phyloP scores from a whole-genome alignment of 495 filamentous ascomycete species.

The Penicillium silybi region DNA sequence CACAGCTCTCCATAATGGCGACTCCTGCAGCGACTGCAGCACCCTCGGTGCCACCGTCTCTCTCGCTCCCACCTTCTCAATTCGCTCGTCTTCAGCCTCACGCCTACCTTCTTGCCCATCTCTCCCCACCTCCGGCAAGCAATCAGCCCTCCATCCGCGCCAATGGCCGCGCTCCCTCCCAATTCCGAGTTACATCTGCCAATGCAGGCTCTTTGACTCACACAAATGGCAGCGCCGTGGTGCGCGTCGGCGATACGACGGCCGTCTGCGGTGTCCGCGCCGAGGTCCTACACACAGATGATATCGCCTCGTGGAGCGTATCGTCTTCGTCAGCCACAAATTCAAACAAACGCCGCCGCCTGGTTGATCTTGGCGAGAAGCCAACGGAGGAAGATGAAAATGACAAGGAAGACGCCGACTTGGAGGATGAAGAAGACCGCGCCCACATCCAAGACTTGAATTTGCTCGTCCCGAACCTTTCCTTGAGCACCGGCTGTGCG shows the following conservation, averaged over 20 bases:
- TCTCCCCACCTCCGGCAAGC: slow-evolving; percentile 56
- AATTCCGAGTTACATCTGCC: slow-evolving; percentile 64
- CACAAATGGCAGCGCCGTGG: slow-evolving; percentile 81
- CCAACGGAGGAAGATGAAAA: slow-evolving; percentile 8
- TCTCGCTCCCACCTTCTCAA: slow-evolving; percentile 72
- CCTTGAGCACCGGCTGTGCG: slow-evolving; percentile 82
- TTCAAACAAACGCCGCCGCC: slow-evolving; percentile 30
- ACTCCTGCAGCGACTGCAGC: slow-evolving; percentile 21
- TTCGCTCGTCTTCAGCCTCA: slow-evolving; percentile 88
- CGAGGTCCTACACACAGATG: slow-evolving; percentile 70
- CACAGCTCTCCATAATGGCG: slow-evolving; percentile 17
- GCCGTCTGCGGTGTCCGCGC: slow-evolving; percentile 87
- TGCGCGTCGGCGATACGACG: slow-evolving; percentile 82
- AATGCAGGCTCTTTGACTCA: slow-evolving; percentile 82
- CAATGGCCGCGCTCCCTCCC: slow-evolving; percentile 67
- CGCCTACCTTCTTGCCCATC: slow-evolving; percentile 84
- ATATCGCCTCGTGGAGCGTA: slow-evolving; percentile 62
- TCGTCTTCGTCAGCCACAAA: slow-evolving; percentile 24
- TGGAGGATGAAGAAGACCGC: slow-evolving; percentile 45
- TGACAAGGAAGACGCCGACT: slow-evolving; percentile 6
- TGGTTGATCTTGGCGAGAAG: slow-evolving; percentile 13
- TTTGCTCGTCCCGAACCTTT: slow-evolving; percentile 88
- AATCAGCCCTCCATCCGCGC: slow-evolving; percentile 61
- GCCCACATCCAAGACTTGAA: slow-evolving; percentile 55
- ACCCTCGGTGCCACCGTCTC: slow-evolving; percentile 35